Base-by-base conservation (phyloP, 345 rosid genomes). In the Acer campestre region DNA sequence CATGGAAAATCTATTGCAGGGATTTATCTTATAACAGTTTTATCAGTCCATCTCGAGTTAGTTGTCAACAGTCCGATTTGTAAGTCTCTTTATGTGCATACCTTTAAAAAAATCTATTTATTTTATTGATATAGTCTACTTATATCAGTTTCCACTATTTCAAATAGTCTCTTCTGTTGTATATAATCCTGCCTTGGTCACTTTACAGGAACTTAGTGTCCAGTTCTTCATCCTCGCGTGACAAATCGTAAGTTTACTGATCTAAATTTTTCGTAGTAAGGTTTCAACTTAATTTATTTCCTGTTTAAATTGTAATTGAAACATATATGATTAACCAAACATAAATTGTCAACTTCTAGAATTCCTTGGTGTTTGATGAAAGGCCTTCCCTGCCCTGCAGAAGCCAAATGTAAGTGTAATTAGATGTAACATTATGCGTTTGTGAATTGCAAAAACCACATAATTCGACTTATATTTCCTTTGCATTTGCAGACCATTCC, bases 1-100 rank as follows among this genome's bases (percentile, higher is more conserved):
- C 20, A 53, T 75, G 77, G n/a, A 2, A 53, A n/a, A 38, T 46
- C 75, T 20, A 20, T 80, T 79, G 69, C 90, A 95, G 99, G 4
- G 99, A 95, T 84, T 79, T 93, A 70, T 95, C 99, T 58, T 90
- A 91, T 83, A 96, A 96, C 91, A 96, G 85, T 75, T 96, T 96
- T 81, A 88, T 92, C 0, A 81, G 81, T 35, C 65, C 92, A 61
- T 59, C 87, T 76, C 3, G 61, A 23, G 0, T 7, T 29, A 77
- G 89, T 77, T 95, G 98, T 85, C 77, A 31, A 53, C 83, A 79
- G 66, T 61, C 75, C 2, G 1, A 7, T 7, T 86, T 90, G 97
- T 93, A 84, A 85, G 94, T 68, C 65, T 78, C 74, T 22, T 77
- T 23, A 5, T 68, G 27, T 25, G 27, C 27, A 25, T n/a, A n/a